A percentile compares a stretch with the other conserved stretches of the same genome.
Evolutionary conservation across 768 basidiomycete genomes (phyloP).

Genomic region (Termitomyces sp.): DNA sequence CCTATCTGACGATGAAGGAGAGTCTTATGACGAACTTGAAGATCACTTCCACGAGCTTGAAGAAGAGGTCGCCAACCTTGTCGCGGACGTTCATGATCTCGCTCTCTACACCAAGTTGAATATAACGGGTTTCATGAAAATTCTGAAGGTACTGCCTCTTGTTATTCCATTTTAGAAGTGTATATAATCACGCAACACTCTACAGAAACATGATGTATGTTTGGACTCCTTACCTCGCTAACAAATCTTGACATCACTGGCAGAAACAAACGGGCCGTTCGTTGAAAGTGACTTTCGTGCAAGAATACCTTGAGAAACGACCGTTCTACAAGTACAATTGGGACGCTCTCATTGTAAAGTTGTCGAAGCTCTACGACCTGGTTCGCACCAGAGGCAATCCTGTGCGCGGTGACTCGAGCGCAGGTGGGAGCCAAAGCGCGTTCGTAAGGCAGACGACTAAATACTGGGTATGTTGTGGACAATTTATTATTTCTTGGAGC

Average conservation of each 20-base stretch:
- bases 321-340: slow-evolving; percentile 97
- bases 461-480: slow-evolving; percentile 76
- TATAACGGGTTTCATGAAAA: slow-evolving; percentile 98
- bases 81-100: slow-evolving; percentile 88
- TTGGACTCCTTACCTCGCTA: not conserved
- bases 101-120: slow-evolving; percentile 94
- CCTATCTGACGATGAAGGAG: slow-evolving; percentile 36
- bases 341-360: slow-evolving; percentile 93
- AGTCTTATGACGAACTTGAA: slow-evolving; percentile 73
- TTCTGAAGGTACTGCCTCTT: slow-evolving; percentile 62
- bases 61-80: slow-evolving; percentile 91
- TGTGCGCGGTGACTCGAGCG: slow-evolving; percentile 86
- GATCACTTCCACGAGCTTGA: slow-evolving; percentile 83
- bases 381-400: slow-evolving; percentile 95
- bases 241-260: not conserved
- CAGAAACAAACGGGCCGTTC: slow-evolving; percentile 89
- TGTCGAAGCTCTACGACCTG: slow-evolving; percentile 91
- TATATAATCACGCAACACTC: not conserved
- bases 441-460: slow-evolving; percentile 99
- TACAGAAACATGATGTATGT: slow-evolving; percentile 86
- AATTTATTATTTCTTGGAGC: not conserved
- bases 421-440: slow-evolving; percentile 93
- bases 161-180: not conserved
- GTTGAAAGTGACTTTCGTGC: slow-evolving; percentile 84
- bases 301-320: slow-evolving; percentile 87